Evolutionary conservation across 257 asterid species (phyloP), one percentile per base, ranked within the genome.

Genomic region (Lavandula angustifolia): DNA sequence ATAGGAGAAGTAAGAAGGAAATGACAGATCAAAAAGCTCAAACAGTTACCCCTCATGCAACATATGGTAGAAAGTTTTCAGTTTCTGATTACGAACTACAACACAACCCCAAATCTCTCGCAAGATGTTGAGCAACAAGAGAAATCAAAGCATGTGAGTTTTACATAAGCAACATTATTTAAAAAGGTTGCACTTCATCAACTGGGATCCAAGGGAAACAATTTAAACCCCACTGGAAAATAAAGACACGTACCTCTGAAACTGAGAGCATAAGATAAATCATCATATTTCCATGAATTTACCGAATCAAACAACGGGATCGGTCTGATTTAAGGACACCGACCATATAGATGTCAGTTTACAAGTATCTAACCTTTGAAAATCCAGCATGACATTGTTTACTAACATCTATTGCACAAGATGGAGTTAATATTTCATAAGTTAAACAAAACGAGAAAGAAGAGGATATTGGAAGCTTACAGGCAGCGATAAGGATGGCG

Each of bases 401-500:
- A 54, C 35, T 18, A 12, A 27, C 6, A n/a, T n/a, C n/a, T 17
- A 57, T 22, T 2, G 27, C 27, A 22, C 2, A 2, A 22, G 27
- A 22, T 22, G 27, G 27, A 22, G 27, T 22, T 22, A 22, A 22
- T 22, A 22, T 22, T 22, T 22, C 27, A n/a, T n/a, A n/a, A n/a
- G n/a, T n/a, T n/a, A n/a, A n/a, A n/a, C n/a, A n/a, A n/a, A n/a
- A 31, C 33, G 46, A 7, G 53, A 54, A 59, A 31, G 32, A 61
- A 47, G 18, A 13, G 33, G 31, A 49, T 11, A 54, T 4, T 42
- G 57, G 68, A 37, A 62, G 84, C 98, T 89, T 86, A 92, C 98
- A 60, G 96, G 96, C 69, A 85, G 76, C 32, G 89, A 84, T 42
- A 68, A 32, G 41, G 94, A 80, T 56, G 59, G 77, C 32, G 87